Base-by-base conservation (phyloP, 495 filamentous ascomycete species). In the Hypomontagnella submonticulosa region DNA sequence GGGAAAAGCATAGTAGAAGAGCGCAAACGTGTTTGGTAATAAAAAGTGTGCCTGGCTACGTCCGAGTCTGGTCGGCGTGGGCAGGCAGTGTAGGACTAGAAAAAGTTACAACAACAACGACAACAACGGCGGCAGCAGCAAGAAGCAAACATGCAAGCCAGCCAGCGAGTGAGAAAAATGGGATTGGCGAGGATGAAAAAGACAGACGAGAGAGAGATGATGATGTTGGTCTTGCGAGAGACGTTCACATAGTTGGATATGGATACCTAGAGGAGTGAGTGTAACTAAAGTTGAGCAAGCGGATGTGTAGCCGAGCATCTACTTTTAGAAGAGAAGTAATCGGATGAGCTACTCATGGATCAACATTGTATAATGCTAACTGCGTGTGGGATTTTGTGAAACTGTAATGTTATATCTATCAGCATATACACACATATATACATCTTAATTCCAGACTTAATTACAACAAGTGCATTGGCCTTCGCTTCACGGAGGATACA, bases 311-410 rank as follows among this genome's bases (percentile, higher is more conserved):
- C 23, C 23, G 6, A 6, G 6, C 23, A 27, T 27, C 23, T 6
- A 2, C 23, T 50, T 10, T 10, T 15, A 15, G 18, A 32, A 23
- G 23, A 44, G 53, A 56, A 34, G 41, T 59, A 50, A 59, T 41
- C 34, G 44, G 49, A 59, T 44, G 41, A 30, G 27, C 30, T 44
- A 40, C 51, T 43, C 23, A 36, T 54, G 19, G 36, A n/a, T n/a
- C n/a, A 41, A 54, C 3, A 9, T 13, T 54, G 13, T 54, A 32
- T 12, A 18, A 36, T 50, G 32, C 15, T 13, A 11, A 50, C 13
- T 27, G 6, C 23, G 6, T 27, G 23, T 27, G 6, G 23, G 23
- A 27, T 27, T 27, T 27, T 27, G 23, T 27, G 23, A 27, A 27
- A 27, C 6, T n/a, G n/a, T 27, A 27, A 27, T 2, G 6, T 27